phyloP scores from a whole-genome alignment of 225 moss, liverwort and hornwort species.

The Lunularia cruciata region DNA sequence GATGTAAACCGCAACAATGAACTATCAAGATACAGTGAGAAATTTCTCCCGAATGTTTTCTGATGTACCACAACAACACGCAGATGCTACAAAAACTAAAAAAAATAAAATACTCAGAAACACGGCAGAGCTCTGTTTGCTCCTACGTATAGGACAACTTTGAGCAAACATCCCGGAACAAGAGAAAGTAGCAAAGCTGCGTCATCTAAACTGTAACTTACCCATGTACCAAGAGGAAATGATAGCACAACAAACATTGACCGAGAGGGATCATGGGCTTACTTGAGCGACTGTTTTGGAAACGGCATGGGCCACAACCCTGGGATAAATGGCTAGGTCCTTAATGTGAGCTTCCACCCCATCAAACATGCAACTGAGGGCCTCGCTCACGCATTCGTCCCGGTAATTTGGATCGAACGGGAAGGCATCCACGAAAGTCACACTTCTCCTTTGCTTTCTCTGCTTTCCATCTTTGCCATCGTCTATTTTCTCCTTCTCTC shows the following conservation, averaged over 20 bases:
- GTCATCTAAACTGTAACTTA: not conserved
- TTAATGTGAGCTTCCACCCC: conserved; percentile 34
- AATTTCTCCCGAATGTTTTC: too few species aligned
- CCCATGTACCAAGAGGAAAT: too few species aligned
- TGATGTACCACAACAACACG: too few species aligned
- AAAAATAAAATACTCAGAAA: too few species aligned
- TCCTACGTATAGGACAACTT: not conserved
- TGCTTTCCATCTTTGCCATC: conserved; percentile 26
- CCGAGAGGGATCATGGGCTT: not conserved
- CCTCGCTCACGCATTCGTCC: conserved; percentile 38
- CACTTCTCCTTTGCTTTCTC: conserved; percentile 38
- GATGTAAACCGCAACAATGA: too few species aligned
- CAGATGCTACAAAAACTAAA: too few species aligned
- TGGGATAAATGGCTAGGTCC: conserved; percentile 37
- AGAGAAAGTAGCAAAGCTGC: not conserved
- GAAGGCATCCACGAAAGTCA: conserved; percentile 36
- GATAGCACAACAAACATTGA: too few species aligned
- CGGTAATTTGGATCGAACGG: conserved; percentile 38
- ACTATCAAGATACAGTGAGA: too few species aligned
- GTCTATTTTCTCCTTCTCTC: conserved; percentile 10
- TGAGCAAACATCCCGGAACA: not conserved
- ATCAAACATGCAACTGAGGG: conserved; percentile 25
- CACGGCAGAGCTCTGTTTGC: too few species aligned
- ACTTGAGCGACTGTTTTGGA: conserved; percentile 46
- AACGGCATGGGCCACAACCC: conserved; percentile 44